Evolutionary conservation across 805 yeast genomes (phyloP).

Genomic region (Spathaspora passalidarum): DNA sequence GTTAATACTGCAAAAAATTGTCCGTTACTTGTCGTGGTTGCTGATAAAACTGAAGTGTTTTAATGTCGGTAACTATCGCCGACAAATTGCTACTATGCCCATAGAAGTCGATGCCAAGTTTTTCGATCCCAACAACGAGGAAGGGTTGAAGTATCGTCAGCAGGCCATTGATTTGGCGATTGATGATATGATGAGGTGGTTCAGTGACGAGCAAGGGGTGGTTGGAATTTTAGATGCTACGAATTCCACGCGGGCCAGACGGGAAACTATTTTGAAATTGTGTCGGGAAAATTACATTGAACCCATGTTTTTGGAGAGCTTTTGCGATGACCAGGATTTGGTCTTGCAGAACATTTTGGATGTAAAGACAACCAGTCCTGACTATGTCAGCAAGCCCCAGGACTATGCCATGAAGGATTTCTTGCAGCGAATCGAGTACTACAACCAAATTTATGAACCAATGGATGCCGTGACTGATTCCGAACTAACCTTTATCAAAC

Average conservation of each 20-base stretch:
- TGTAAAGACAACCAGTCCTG: constrained; percentile 85
- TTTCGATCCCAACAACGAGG: constrained; percentile 64
- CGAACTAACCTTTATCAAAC: constrained; percentile 77
- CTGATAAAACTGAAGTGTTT: constrained; percentile 83
- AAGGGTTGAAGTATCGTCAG: constrained; percentile 59
- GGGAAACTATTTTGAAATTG: constrained; percentile 60
- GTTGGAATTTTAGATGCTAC: constrained; percentile 96
- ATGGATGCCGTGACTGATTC: constrained; percentile 57
- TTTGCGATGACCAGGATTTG: constrained; percentile 79
- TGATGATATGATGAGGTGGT: constrained; percentile 83
- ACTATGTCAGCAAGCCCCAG: constrained; percentile 65
- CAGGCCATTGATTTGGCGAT: constrained; percentile 74
- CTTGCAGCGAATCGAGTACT: constrained; percentile 66
- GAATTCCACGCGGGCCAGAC: constrained; percentile 72
- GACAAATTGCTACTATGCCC: constrained; percentile 49
- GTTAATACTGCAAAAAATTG: constrained; percentile 90
- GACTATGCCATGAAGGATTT: constrained; percentile 74
- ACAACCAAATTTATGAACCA: constrained; percentile 75
- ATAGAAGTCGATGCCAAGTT: constrained; percentile 69
- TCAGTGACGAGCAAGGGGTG: constrained; percentile 70
- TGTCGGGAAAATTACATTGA: constrained; percentile 68
- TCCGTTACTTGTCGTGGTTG: constrained; percentile 88
- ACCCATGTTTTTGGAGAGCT: constrained; percentile 90
- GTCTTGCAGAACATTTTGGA: constrained; percentile 79
- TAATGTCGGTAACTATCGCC: constrained; percentile 84